These are phyloP conservation scores for Starmerella riodocensis DNA, from an alignment of 805 yeast species.

Conservation along the genomic window DNA sequence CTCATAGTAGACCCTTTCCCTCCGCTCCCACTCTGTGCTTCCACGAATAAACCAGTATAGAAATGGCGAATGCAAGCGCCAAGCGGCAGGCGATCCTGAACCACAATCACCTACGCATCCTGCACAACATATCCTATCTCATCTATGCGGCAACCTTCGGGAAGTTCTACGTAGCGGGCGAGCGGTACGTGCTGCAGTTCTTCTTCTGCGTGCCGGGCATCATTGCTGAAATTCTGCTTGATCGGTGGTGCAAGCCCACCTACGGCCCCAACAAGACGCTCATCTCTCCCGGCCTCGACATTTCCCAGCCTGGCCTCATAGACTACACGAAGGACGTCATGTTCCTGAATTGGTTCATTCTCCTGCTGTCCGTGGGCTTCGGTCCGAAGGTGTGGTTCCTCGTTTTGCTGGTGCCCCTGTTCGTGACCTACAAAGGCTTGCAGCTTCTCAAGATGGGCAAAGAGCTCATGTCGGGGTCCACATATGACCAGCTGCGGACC, in stretches of 20 bases:
- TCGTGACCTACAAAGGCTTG: constrained; percentile 16
- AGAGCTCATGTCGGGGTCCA: constrained; percentile 12
- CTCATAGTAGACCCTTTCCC: too few species aligned
- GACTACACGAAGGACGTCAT: constrained; percentile 62
- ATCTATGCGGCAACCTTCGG: constrained; percentile 34
- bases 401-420: constrained; percentile 25
- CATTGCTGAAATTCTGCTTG: constrained; percentile 40
- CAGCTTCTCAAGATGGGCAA: constrained; percentile 17
- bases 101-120: constrained; percentile 22
- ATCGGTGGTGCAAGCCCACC: constrained; percentile 47
- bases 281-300: constrained; percentile 45
- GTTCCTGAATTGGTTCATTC: constrained; percentile 49
- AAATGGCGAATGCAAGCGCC: constrained; percentile 35
- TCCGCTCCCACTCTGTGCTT: too few species aligned
- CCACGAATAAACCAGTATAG: not conserved
- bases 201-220: constrained; percentile 33
- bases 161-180: constrained; percentile 32
- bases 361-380: constrained; percentile 38
- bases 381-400: constrained; percentile 55
- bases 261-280: constrained; percentile 35
- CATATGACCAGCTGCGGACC: not conserved
- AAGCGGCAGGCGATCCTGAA: constrained; percentile 31
- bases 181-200: constrained; percentile 36
- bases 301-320: constrained; percentile 48
- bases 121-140: constrained; percentile 29